Percentiles rank a stretch among this genome's conserved stretches.
These are phyloP conservation scores for Dryas integrifolia DNA, from an alignment of 331 rosid genomes.

Conservation along the genomic window DNA sequence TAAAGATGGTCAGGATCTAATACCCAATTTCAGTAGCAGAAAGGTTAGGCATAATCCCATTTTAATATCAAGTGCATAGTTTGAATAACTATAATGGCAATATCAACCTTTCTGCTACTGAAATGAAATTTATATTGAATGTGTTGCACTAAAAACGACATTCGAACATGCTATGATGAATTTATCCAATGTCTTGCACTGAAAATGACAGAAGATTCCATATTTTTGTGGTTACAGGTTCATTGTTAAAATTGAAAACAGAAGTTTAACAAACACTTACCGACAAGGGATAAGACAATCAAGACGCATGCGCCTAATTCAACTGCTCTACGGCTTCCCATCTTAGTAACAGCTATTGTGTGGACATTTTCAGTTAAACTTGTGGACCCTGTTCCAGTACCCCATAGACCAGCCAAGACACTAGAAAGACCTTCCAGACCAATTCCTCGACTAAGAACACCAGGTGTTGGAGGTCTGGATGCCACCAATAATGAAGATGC, in stretches of 20 bases:
- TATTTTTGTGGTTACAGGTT: slow-evolving; percentile 1
- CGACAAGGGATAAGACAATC: slow-evolving; percentile 84
- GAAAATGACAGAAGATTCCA: not conserved
- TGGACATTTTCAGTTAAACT: slow-evolving; percentile 95
- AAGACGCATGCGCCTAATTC: slow-evolving; percentile 82
- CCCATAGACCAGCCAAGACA: slow-evolving; percentile 97
- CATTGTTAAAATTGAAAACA: slow-evolving; percentile 20
- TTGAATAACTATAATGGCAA: no score
- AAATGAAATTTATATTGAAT: no score
- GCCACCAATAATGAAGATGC: slow-evolving; percentile 96
- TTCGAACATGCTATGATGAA: not conserved
- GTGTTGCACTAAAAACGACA: no score
- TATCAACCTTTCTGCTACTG: no score
- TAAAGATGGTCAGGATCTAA: not conserved
- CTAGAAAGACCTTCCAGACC: slow-evolving; percentile 94
- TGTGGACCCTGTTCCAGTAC: slow-evolving; percentile 91
- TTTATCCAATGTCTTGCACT: not conserved
- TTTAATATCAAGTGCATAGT: no score
- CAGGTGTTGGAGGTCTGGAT: slow-evolving; percentile 95
- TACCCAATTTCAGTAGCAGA: not conserved
- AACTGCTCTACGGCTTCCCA: slow-evolving; percentile 99
- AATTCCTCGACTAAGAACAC: slow-evolving; percentile 93
- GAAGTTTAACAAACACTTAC: slow-evolving; percentile 43
- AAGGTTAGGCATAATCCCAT: not conserved
- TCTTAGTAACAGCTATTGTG: slow-evolving; percentile 96